phyloP scores from a whole-genome alignment of 805 yeast genomes.

The Cyberlindnera sargentensis region DNA sequence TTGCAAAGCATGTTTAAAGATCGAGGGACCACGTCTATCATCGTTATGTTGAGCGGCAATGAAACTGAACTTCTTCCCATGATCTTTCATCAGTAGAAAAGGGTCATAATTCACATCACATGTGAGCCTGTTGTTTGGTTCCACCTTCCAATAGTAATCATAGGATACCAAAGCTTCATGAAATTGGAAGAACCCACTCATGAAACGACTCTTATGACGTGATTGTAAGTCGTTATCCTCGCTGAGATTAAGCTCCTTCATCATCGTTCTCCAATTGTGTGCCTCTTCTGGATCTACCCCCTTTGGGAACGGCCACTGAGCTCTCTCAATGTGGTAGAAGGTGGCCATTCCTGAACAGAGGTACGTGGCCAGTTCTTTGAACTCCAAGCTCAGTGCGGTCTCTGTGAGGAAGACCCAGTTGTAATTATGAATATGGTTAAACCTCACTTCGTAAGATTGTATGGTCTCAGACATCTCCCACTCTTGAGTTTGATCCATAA shows the following conservation, averaged over 20 bases:
- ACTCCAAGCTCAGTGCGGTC: constrained; percentile 46
- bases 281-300: constrained; percentile 48
- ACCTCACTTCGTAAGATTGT: constrained; percentile 53
- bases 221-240: constrained; percentile 54
- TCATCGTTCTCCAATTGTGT: constrained; percentile 30
- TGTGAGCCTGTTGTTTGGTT: constrained; percentile 49
- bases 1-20: constrained; percentile 47
- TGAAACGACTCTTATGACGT: constrained; percentile 51
- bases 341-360: constrained; percentile 49
- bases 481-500: background rate
- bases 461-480: constrained; percentile 41
- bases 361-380: constrained; percentile 35
- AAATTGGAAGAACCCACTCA: constrained; percentile 46
- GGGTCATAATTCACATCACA: constrained; percentile 62
- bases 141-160: constrained; percentile 69
- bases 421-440: constrained; percentile 52
- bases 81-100: constrained; percentile 48
- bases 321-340: constrained; percentile 49
- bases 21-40: constrained; percentile 44
- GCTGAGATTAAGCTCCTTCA: constrained; percentile 34
- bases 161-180: constrained; percentile 51
- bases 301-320: constrained; percentile 62
- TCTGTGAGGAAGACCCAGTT: constrained; percentile 76
- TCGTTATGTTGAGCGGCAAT: constrained; percentile 50
- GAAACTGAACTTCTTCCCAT: constrained; percentile 56